Conservation (phyloP, 1,139 yeast genomes). For the Hansenula lynferdii region DNA sequence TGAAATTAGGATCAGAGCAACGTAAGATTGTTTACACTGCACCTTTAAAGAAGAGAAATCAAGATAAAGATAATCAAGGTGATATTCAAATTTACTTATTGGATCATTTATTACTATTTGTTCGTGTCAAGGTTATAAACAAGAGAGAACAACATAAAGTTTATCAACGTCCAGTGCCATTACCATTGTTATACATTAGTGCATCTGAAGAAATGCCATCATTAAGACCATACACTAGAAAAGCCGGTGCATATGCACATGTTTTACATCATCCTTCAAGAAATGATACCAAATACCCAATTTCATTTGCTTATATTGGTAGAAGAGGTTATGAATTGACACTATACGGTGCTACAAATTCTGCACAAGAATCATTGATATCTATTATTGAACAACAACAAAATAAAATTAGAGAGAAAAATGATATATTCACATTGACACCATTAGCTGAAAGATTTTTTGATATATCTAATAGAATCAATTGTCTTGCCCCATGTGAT, state of each 20-base stretch:
- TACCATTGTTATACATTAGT: conserved; percentile 74
- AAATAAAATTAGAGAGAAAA: conserved; percentile 58
- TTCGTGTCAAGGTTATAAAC: conserved; percentile 80
- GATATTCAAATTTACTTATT: conserved; percentile 75
- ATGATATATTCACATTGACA: conserved; percentile 77
- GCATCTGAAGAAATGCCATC: conserved; percentile 77
- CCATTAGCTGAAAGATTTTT: conserved; percentile 74
- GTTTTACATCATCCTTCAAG: conserved; percentile 27
- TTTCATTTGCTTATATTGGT: conserved; percentile 42
- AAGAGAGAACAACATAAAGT: conserved; percentile 91
- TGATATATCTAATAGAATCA: conserved; percentile 67
- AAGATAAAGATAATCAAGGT: conserved; percentile 69
- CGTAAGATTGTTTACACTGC: conserved; percentile 78
- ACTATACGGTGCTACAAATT: conserved; percentile 56
- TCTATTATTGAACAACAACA: conserved; percentile 82
- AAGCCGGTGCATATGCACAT: conserved; percentile 35
- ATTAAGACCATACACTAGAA: conserved; percentile 37
- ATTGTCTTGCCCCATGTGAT: conserved; percentile 91
- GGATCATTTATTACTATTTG: conserved; percentile 84
- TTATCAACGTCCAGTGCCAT: conserved; percentile 87
- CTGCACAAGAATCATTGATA: conserved; percentile 75
- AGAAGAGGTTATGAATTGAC: conserved; percentile 52
- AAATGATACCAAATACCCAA: conserved; percentile 22
- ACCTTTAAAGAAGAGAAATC: conserved; percentile 68
- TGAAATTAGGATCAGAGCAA: conserved; percentile 78